phyloP scores from a whole-genome alignment of 305 asterid genomes.

The Plantago lanceolata region DNA sequence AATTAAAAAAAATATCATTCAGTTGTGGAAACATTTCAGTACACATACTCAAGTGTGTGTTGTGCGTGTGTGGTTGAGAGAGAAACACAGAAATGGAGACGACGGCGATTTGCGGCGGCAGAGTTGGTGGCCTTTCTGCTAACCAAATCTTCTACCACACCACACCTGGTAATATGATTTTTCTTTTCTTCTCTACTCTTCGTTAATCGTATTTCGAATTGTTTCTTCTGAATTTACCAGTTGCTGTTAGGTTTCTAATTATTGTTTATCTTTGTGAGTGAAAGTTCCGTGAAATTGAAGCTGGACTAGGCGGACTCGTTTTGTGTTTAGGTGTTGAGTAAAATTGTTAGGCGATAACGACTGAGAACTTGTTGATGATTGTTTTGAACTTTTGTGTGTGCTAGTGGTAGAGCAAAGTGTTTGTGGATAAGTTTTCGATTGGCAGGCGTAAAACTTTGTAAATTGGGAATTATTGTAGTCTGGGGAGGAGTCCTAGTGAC shows the following conservation, averaged over 20 bases:
- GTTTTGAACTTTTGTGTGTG: too few relatives aligned
- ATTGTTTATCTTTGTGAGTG: too few relatives aligned
- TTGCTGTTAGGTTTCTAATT: not conserved
- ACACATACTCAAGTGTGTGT: not conserved
- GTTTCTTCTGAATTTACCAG: not conserved
- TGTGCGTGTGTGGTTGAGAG: constrained; percentile 1
- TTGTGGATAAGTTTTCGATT: not conserved
- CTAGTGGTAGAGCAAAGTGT: too few relatives aligned
- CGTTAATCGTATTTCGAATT: too few relatives aligned
- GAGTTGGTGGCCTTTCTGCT: constrained; percentile 57
- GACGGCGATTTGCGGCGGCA: constrained; percentile 58
- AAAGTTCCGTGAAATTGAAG: too few relatives aligned
- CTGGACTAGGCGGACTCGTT: not conserved
- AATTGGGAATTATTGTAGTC: not conserved
- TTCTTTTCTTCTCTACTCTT: not conserved
- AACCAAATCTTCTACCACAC: constrained; percentile 39
- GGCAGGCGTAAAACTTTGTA: not conserved
- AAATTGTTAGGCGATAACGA: too few relatives aligned
- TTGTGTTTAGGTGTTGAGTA: not conserved
- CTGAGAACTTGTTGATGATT: too few relatives aligned
- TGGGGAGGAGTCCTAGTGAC: not conserved
- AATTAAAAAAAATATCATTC: not conserved
- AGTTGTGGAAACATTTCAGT: not conserved
- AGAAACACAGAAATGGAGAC: constrained; percentile 48
- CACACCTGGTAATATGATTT: constrained; percentile 30